Conservation (phyloP, 208 protist genomes). For the Trypanosoma conorhini region DNA sequence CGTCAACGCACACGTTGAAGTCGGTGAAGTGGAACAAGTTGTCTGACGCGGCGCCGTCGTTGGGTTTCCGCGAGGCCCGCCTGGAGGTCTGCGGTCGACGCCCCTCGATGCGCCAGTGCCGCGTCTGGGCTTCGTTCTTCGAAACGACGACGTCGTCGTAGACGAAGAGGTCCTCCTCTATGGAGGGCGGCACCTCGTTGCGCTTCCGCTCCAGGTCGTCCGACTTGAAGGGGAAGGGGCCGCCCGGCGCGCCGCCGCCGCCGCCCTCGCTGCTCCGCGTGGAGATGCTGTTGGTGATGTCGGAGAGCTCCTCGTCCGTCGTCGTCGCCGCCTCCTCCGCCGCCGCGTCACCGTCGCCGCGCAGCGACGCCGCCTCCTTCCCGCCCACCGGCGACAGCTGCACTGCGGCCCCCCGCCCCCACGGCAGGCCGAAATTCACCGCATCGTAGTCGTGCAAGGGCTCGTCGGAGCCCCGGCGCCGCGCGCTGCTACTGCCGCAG, state of each 20-base stretch:
- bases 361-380: neutral
- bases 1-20: conserved; percentile 81
- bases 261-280: conserved; percentile 5
- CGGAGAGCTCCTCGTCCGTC: conserved; percentile 30
- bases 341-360: neutral
- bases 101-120: conserved; percentile 73
- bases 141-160: conserved; percentile 87
- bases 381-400: neutral
- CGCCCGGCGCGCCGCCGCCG: neutral
- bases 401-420: too few relatives aligned
- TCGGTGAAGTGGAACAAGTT: conserved; percentile 82
- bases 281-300: conserved; percentile 34
- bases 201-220: conserved; percentile 82
- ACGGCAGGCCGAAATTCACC: neutral
- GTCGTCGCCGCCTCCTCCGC: too few relatives aligned
- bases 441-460: neutral
- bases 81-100: conserved; percentile 38
- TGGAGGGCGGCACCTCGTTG: conserved; percentile 42
- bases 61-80: neutral
- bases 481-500: too few relatives aligned
- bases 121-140: conserved; percentile 64
- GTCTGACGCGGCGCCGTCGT: neutral
- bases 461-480: neutral
- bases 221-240: conserved; percentile 32
- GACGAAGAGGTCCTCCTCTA: conserved; percentile 79